Evolutionary conservation across 1,284 basidiomycete genomes (phyloP).

Genomic region (Ustilago tritici): DNA sequence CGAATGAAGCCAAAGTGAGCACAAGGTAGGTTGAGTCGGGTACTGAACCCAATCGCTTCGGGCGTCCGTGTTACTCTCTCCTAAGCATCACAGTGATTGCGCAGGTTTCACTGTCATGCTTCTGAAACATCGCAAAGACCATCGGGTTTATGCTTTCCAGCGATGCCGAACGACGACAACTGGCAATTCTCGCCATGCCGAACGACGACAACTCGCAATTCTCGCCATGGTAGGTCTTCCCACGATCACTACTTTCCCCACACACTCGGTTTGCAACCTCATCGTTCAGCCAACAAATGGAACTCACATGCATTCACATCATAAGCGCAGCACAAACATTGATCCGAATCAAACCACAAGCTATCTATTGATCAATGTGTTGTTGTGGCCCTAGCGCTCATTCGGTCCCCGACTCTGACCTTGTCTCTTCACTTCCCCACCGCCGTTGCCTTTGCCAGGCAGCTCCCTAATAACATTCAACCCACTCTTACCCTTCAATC

Average conservation of each 20-base stretch:
- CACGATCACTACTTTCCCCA: background rate
- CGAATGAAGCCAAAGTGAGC: no score
- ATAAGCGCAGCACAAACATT: background rate
- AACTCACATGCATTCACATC: background rate
- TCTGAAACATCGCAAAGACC: no score
- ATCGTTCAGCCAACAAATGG: background rate
- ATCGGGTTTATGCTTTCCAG: no score
- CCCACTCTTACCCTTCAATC: conserved; percentile 74
- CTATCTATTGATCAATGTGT: no score
- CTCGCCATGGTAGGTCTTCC: background rate
- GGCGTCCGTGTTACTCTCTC: no score
- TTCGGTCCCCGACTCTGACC: conserved; percentile 20
- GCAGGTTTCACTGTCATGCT: no score
- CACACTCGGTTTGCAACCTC: background rate
- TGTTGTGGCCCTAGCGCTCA: conserved; percentile 23
- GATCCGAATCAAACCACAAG: no score
- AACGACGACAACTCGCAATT: background rate
- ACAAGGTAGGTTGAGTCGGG: no score
- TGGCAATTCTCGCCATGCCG: no score
- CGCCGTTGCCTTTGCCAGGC: conserved; percentile 30
- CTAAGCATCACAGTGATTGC: no score
- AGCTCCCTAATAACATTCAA: conserved; percentile 69
- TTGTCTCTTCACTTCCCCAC: conserved; percentile 29
- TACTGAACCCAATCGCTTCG: no score
- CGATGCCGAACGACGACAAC: background rate